Evolutionary conservation across 352 stramenopile species (phyloP), one percentile per base, ranked within the genome.

Genomic region (Plasmopara muralis): DNA sequence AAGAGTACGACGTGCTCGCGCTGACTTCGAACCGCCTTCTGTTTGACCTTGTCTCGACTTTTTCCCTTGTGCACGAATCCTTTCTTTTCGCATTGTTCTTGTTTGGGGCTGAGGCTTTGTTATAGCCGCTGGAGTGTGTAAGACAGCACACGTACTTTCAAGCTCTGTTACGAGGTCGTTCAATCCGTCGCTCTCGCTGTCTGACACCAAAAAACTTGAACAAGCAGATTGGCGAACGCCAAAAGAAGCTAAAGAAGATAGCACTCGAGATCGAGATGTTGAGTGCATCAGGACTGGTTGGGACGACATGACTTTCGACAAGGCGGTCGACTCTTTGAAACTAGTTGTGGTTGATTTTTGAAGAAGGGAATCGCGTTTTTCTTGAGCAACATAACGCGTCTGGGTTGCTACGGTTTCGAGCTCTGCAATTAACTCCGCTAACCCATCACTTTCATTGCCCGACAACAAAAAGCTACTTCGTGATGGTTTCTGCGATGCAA

Each of bases 121-220:
- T 0, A 25, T 51, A 20, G 20, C 57, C 45, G n/a, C 6, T 12
- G n/a, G 9, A 48, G 33, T n/a, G 12, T 49, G 49, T 38, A 20
- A 20, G 31, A 39, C 33, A 29, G 34, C 34, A 37, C 35, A 34
- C 15, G 35, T 38, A 40, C 48, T 60, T 29, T 68, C 53, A 42
- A 86, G 59, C 39, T 86, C 75, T 34, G 64, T 52, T 37, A 81
- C 64, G 5, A 87, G 52, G 9, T 85, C 64, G 5, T 59, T 66
- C 5, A 87, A 47, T 7, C 68, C 72, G 51, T 84, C 68, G 43
- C 74, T 85, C 34, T 81, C 70, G 8, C 59, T 64, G 9, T 67
- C 62, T 5, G 72, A 79, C n/a, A 56, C 57, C 9, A 63, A n/a
- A 9, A 61, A 72, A 47, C 51, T 71, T 29, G 64, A 59, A 41